Evolutionary conservation across 148 eudicot genomes (phyloP), one percentile per base, ranked within the genome.

Genomic region (Vaccinium myrtillus): DNA sequence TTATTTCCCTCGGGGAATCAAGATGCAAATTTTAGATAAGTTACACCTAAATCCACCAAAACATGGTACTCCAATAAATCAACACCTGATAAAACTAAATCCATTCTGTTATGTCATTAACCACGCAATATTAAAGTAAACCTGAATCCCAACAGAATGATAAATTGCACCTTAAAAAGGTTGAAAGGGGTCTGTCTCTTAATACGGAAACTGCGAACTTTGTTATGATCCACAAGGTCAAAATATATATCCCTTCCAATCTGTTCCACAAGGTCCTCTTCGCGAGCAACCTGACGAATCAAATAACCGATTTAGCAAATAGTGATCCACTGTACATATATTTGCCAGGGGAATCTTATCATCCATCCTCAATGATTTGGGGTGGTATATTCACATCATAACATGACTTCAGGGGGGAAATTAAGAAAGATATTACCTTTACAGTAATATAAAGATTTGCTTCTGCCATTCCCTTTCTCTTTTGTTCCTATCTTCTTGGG

Each of bases 191-290:
- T 89, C 88, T 91, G 94, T 83, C 88, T 95, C 87, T 92, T 93
- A 67, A 95, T 86, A 30, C 95, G 92, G 76, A 95, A 95, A 82
- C 88, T 89, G 23, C 84, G 89, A 81, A 92, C 95, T 90, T 91
- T 94, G 51, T 95, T 93, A 87, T 95, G 98, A 85, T 95, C 95
- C 58, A 95, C 98, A 83, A 95, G 95, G 89, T 94, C 98, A 90
- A 95, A 95, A 85, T 90, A 89, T 81, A 90, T 88, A 85, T 94
- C 94, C 80, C 82, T 87, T 53, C 98, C 98, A 77, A 95, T 91
- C 89, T 95, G 98, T 73, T 91, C 93, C 8, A 79, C 76, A 75
- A 95, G 90, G 54, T 95, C 97, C 80, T 89, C 92, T 87, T 95
- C 97, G 50, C 94, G 90, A 27, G 98, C 98, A 87, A 95, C 92